Evolutionary conservation across 768 basidiomycete species (phyloP), one percentile per base, ranked within the genome.

Genomic region (Phylloporus rhodoxanthus): DNA sequence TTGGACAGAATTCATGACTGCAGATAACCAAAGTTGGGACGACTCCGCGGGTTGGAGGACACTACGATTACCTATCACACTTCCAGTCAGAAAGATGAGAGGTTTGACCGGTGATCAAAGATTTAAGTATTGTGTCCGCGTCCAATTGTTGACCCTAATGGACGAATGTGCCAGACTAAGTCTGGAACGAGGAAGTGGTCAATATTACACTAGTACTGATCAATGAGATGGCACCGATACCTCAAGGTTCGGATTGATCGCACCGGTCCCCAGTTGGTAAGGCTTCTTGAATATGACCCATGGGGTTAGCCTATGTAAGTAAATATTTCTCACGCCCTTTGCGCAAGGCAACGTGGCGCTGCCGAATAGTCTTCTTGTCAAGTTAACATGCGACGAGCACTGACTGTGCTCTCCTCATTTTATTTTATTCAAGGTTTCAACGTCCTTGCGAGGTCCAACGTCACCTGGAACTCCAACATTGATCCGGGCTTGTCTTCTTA

Each of bases 351-450:
- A n/a, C 19, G 19, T 38, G 37, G 37, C 37, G 10, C 19, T 20
- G 36, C 42, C 42, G 19, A 43, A 26, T n/a, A 10, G 37, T 37
- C 17, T 37, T 39, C 13, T 47, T 41, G 43, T 39, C 59, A 53
- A 52, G 43, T 39, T 54, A 53, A 50, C 50, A 65, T 64, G 63
- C 61, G 49, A 56, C 63, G 61, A 42, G 43, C 37, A 57, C 51
- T 44, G 37, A 33, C 50, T 3, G 45, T 45, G 25, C 48, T 60
- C 39, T 65, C 9, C 51, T 55, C 47, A n/a, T 47, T 8, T 43
- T 29, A 9, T n/a, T 48, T 13, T 34, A 11, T 65, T 2, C 30
- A 54, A 11, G 19, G n/a, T 9, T 30, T 43, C 8, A 17, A 21
- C 1, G 53, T 53, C 15, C 28, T 34, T 11, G 56, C 50, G 43